Evolutionary conservation across 2,329 filamentous ascomycete species (phyloP).

Genomic region (Stemphylium beticola): DNA sequence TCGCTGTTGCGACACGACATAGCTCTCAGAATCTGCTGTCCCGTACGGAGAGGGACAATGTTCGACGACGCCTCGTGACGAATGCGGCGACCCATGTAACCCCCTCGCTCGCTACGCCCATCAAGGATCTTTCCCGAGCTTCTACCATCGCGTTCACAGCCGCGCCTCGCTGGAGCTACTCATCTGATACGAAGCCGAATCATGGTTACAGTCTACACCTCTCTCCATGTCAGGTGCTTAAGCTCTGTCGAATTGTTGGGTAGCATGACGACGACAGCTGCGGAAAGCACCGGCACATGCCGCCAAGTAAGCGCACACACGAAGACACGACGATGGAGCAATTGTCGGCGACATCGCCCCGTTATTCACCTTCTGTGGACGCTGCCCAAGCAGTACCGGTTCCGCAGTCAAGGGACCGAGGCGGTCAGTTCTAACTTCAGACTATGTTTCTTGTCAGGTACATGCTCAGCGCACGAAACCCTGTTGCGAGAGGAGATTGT

Average conservation of each 20-base stretch:
- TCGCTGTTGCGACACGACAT: constrained; percentile 17
- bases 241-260: constrained; percentile 12
- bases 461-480: constrained; percentile 1
- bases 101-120: constrained; percentile 21
- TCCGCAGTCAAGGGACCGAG: constrained; percentile 5
- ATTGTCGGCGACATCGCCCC: constrained; percentile 20
- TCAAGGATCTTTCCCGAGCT: constrained; percentile 13
- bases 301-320: constrained; percentile 8
- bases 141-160: constrained; percentile 12
- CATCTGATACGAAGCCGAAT: constrained; percentile 16
- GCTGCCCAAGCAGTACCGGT: constrained; percentile 16
- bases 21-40: constrained; percentile 5
- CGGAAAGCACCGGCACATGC: constrained; percentile 13
- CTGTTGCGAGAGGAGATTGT: neutral
- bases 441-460: constrained; percentile 4
- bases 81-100: constrained; percentile 22
- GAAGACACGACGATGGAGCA: constrained; percentile 7
- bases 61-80: constrained; percentile 19
- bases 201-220: constrained; percentile 10
- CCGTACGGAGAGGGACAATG: constrained; percentile 9
- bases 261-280: constrained; percentile 23
- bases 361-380: constrained; percentile 10
- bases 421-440: constrained; percentile 21
- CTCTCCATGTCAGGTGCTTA: constrained; percentile 12
- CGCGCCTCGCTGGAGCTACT: constrained; percentile 20